These are phyloP conservation scores for Oenanthe javanica DNA, from an alignment of 140 eudicot genomes.

Conservation along the genomic window DNA sequence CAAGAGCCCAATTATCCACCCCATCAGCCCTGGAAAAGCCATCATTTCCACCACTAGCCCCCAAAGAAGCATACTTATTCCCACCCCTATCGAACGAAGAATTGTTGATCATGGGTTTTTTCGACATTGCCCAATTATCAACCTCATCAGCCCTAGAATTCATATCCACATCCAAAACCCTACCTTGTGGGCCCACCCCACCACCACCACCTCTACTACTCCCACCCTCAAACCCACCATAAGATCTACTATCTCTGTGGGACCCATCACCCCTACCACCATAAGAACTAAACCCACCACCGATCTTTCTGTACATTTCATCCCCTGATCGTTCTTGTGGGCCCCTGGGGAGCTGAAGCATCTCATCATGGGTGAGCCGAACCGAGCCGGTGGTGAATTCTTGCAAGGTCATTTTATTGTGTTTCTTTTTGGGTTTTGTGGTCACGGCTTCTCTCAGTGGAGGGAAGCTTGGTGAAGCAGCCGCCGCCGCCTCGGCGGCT, in stretches of 20 bases:
- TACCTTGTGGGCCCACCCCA: conserved; percentile 40
- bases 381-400: conserved; percentile 28
- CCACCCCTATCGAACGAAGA: conserved; percentile 16
- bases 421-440: conserved; percentile 42
- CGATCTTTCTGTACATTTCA: conserved; percentile 34
- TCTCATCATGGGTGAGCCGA: conserved; percentile 39
- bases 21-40: conserved; percentile 75
- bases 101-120: conserved; percentile 46
- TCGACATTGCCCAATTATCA: conserved; percentile 77
- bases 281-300: conserved; percentile 50
- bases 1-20: conserved; percentile 67
- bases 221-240: conserved; percentile 67
- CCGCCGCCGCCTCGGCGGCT: conserved; percentile 47
- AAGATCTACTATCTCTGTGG: conserved; percentile 25
- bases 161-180: conserved; percentile 45
- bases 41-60: conserved; percentile 37
- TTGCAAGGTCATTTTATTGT: conserved; percentile 38
- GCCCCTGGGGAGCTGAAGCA: conserved; percentile 52
- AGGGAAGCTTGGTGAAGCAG: conserved; percentile 55
- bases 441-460: conserved; percentile 54
- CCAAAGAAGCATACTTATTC: conserved; percentile 37
- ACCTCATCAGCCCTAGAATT: conserved; percentile 90
- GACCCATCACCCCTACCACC: conserved; percentile 19
- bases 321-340: conserved; percentile 42
- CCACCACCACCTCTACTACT: conserved; percentile 58